phyloP scores from a whole-genome alignment of 1,139 yeast species.

The Hansenula sp. region DNA sequence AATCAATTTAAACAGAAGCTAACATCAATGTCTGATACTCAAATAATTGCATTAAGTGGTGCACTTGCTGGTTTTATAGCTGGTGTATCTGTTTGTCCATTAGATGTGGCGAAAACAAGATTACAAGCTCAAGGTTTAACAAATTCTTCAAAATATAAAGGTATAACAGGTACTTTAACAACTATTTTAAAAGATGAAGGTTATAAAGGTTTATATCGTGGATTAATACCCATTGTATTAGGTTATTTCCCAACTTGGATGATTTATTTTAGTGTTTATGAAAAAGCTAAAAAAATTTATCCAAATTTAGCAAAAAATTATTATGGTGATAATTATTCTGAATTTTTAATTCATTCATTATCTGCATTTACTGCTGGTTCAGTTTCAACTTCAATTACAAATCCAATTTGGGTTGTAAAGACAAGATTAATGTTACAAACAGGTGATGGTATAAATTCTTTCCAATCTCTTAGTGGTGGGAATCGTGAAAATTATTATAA shows the following conservation, averaged over 20 bases:
- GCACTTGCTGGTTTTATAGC: constrained; percentile 90
- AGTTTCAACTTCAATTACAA: constrained; percentile 79
- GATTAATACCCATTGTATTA: constrained; percentile 82
- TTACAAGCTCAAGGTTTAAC: constrained; percentile 82
- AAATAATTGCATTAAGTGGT: constrained; percentile 68
- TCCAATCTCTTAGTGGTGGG: too few relatives aligned
- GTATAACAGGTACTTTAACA: constrained; percentile 56
- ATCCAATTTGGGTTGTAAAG: constrained; percentile 97
- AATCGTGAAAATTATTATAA: constrained; percentile 52
- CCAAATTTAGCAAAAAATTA: constrained; percentile 26
- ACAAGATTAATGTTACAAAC: constrained; percentile 91
- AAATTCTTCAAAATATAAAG: constrained; percentile 39
- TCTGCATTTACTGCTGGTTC: constrained; percentile 91
- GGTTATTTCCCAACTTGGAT: constrained; percentile 99
- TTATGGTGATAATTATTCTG: constrained; percentile 32
- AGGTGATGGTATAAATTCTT: constrained; percentile 34
- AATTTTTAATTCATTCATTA: constrained; percentile 58
- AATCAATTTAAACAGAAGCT: neutral
- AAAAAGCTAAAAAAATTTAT: constrained; percentile 57
- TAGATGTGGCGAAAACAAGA: constrained; percentile 91
- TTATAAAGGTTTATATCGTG: constrained; percentile 77
- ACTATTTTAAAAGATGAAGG: constrained; percentile 77
- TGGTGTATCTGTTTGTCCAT: constrained; percentile 88
- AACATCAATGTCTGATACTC: constrained; percentile 25
- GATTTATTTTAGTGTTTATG: constrained; percentile 88